Evolutionary conservation across 805 yeast species (phyloP), one percentile per base, ranked within the genome.

Genomic region (Nakazawaea populi): DNA sequence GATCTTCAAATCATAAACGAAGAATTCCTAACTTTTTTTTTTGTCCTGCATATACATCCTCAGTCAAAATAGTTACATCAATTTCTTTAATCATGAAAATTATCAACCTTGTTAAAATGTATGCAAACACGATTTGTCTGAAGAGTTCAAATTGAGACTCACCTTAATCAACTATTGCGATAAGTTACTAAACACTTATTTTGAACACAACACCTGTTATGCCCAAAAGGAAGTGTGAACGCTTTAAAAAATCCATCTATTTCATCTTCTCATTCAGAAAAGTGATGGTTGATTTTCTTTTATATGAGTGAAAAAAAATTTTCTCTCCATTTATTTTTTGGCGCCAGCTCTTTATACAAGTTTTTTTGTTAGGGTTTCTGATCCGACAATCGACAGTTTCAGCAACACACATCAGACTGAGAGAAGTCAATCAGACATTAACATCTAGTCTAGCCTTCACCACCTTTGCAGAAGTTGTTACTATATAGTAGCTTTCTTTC

Each of bases 1-100:
- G 40, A 37, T 10, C 10, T 37, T 37, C 14, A 37, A 12, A 74
- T 82, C 87, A 81, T 81, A 81, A 82, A 81, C 87, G 87, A 81
- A 82, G 87, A 82, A 82, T 82, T 80, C 86, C 86, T 80, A 71
- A 69, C 55, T 69, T 67, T 66, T 71, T 70, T 71, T 71, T 72
- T 60, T 74, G 83, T 82, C 87, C 87, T 82, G 87, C 87, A 82
- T 82, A 70, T 80, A 77, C 85, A 76, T 81, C 86, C 86, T 82
- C 86, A 79, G 87, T 63, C 66, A 64, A 62, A 59, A 31, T 62
- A 52, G 58, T 61, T 61, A 63, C 55, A 59, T 61, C 64, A 55
- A 49, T 60, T 57, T 46, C 53, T 57, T 65, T 64, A 64, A 64
- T 63, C 69, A 65, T 57, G 8, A n/a, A 41, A 43, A 34, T 24